Conservation (phyloP, 306 rosid genomes). For the Medicago arabica region DNA sequence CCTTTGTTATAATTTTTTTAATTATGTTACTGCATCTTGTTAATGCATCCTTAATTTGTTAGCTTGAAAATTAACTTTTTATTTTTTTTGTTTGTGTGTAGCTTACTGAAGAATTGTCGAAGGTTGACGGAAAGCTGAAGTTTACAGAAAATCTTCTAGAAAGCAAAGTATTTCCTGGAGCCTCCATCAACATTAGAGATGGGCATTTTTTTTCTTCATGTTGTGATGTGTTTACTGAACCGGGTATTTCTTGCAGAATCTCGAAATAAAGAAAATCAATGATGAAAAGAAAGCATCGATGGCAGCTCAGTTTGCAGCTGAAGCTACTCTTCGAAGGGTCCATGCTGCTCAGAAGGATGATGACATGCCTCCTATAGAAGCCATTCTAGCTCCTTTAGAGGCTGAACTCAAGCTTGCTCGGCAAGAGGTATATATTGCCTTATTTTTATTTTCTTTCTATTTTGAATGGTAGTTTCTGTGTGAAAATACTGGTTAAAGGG, state of each 20-base stretch:
- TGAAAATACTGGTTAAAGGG: slow-evolving; percentile 26
- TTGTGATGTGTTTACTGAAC: slow-evolving; percentile 37
- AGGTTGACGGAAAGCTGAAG: slow-evolving; percentile 90
- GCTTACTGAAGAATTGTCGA: slow-evolving; percentile 92
- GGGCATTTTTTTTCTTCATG: slow-evolving; percentile 34
- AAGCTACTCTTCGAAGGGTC: slow-evolving; percentile 98
- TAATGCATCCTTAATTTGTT: neutral
- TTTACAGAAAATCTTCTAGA: slow-evolving; percentile 94
- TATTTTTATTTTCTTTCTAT: slow-evolving; percentile 24
- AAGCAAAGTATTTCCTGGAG: slow-evolving; percentile 72
- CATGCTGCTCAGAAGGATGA: slow-evolving; percentile 99
- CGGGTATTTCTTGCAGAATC: slow-evolving; percentile 74
- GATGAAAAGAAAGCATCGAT: slow-evolving; percentile 99
- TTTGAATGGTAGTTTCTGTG: slow-evolving; percentile 11
- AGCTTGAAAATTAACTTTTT: slow-evolving; percentile 45
- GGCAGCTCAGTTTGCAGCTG: slow-evolving; percentile 99
- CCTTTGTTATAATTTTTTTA: slow-evolving; percentile 8
- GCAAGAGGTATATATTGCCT: slow-evolving; percentile 70
- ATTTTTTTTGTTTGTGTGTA: slow-evolving; percentile 45
- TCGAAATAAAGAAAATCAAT: slow-evolving; percentile 96
- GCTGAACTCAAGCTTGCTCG: slow-evolving; percentile 99
- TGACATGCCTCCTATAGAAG: slow-evolving; percentile 99
- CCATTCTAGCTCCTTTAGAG: slow-evolving; percentile 98
- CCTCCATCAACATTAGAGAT: slow-evolving; percentile 37
- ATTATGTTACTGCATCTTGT: slow-evolving; percentile 36